A percentile compares a stretch with the other conserved stretches of the same genome.
Evolutionary conservation across 169 alveolate genomes (phyloP).

Genomic region (Toxoplasma gondii): DNA sequence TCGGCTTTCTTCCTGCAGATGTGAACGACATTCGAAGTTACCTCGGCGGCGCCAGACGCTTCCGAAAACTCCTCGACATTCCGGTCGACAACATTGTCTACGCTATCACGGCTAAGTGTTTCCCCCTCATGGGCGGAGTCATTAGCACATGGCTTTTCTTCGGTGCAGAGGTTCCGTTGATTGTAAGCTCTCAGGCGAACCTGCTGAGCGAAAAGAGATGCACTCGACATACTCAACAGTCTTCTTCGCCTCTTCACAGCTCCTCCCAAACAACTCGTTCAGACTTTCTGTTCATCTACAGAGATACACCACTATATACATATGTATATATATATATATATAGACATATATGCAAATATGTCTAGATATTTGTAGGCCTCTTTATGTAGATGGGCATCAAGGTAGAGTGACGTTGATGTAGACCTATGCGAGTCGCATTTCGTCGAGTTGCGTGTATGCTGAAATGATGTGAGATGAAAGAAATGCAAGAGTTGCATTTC

Average conservation of each 20-base stretch:
- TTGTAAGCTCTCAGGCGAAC: conserved; percentile 27
- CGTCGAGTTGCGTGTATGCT: too few relatives aligned
- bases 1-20: conserved; percentile 23
- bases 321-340: neutral
- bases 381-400: neutral
- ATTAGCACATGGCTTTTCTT: conserved; percentile 76
- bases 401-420: too few relatives aligned
- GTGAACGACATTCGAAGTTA: conserved; percentile 62
- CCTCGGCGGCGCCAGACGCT: conserved; percentile 63
- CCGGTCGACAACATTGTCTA: conserved; percentile 66
- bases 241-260: neutral
- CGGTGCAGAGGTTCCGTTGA: conserved; percentile 72
- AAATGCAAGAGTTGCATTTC: too few relatives aligned
- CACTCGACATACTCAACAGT: neutral
- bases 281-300: neutral
- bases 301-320: neutral
- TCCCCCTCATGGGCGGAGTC: conserved; percentile 78
- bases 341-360: too few relatives aligned
- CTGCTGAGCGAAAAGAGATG: neutral
- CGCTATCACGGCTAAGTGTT: conserved; percentile 69
- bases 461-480: too few relatives aligned
- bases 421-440: too few relatives aligned
- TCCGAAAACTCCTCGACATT: conserved; percentile 64
- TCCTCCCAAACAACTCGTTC: neutral
- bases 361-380: neutral